Base-by-base conservation (phyloP, 2,329 filamentous ascomycete genomes). In the Ophiostoma montium region DNA sequence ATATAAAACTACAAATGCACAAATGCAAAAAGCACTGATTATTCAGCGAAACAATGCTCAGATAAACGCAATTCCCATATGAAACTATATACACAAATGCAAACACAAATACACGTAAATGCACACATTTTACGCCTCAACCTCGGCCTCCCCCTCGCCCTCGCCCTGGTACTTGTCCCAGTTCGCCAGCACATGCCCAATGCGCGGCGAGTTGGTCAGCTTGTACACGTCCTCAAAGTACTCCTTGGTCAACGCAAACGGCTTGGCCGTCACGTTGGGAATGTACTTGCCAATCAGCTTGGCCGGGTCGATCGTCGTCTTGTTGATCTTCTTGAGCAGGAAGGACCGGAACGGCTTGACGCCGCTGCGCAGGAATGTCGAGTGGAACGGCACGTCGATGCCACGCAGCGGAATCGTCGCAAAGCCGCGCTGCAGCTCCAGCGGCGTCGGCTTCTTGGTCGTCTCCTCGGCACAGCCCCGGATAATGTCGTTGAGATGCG, bases 321-420 rank as follows among this genome's bases (percentile, higher is more conserved):
- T 95, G 76, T 96, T 88, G 71, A 98, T 96, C 79, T 98, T 98
- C 85, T 96, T 98, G 59, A 96, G 82, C 63, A 98, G 68, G 79
- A 98, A 98, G 41, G 83, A 90, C 57, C 92, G 80, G 87, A 98
- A 98, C 43, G 94, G 92, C 76, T 98, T 98, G 67, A 98, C 92
- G 60, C 92, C 94, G 35, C 88, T 95, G 50, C 94, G 86, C 69
- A 98, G 71, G 76, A 98, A 98, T 16, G 92, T 98, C 59, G 85
- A 92, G 76, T 98, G 92, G 86, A 98, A 98, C 41, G 92, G 92
- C 62, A 96, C 94, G 60, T 98, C 92, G 59, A 98, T 98, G 55
- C 94, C 94, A 62, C 84, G 86, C 56, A 98, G 84, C 39, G 94
- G 92, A 58, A 98, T 96, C 21, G 90, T 96, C 39, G 92, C 92